Conservation (phyloP, 176 grass and related monocot species). For the Panicum miliaceum region DNA sequence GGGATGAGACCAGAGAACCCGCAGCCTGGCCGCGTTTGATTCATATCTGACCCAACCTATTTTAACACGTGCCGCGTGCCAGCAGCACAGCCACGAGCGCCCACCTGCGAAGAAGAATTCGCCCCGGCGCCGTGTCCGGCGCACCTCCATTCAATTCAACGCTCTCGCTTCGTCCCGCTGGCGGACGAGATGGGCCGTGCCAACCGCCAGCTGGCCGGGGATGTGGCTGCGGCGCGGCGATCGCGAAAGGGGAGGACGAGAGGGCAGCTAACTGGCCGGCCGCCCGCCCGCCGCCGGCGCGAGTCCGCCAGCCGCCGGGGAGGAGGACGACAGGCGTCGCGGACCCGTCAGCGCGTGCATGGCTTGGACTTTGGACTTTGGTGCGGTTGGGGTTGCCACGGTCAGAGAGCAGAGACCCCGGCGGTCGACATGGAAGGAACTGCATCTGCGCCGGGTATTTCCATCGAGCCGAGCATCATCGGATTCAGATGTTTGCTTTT, state of each 20-base stretch:
- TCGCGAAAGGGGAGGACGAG: no score
- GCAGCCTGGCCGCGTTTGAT: background rate
- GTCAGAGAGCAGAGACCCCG: background rate
- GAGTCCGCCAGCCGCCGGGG: background rate
- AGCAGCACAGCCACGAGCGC: background rate
- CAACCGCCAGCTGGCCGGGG: background rate
- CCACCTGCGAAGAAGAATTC: background rate
- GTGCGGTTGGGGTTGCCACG: background rate
- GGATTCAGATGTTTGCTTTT: no score
- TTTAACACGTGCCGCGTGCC: slow-evolving; percentile 51
- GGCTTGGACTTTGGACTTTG: background rate
- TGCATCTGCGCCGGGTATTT: background rate
- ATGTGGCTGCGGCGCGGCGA: background rate
- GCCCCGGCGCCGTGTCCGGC: background rate
- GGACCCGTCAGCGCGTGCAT: background rate
- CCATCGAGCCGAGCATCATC: background rate
- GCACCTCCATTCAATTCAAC: background rate
- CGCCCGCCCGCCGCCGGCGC: background rate
- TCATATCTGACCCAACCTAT: background rate
- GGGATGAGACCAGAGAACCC: background rate
- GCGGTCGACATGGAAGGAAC: background rate
- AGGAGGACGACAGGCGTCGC: background rate
- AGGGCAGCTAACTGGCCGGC: no score
- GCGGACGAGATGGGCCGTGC: background rate
- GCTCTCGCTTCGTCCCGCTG: background rate